Base-by-base conservation (phyloP, 2,329 filamentous ascomycete genomes). In the Alternaria brassicicola region DNA sequence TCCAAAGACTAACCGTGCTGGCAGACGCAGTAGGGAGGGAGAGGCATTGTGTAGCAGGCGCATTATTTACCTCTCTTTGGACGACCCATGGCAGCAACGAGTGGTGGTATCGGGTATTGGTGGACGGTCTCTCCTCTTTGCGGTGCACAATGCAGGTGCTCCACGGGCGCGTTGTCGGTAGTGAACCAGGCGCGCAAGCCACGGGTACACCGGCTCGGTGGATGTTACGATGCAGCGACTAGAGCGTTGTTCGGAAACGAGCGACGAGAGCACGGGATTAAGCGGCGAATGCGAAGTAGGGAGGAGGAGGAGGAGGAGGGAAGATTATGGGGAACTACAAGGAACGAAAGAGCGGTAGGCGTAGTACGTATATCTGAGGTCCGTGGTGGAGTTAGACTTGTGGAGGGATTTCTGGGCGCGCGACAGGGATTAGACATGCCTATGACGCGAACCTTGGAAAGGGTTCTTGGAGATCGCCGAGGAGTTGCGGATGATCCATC, bases 1-100 rank as follows among this genome's bases (percentile, higher is more conserved):
- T 30, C 26, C 38, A 42, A 38, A 35, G 19, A 50, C 54, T 57
- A 58, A 46, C 47, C 49, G 39, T 43, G 38, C 31, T 52, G 45
- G 38, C 31, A 50, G 45, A n/a, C 28, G 33, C 17, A 55, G 45
- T 48, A 57, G 62, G 45, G 52, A 50, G 43, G 52, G 19, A n/a
- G 49, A 57, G 26, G 48, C 35, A 53, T 55, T 42, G 36, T 48
- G 55, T 33, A 19, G 46, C 23, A 55, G 55, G 46, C 33, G 59
- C 60, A 59, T 52, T 57, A 65, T 64, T 68, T 75, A 76, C 74
- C 74, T 75, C 74, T 72, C 56, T 74, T 75, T 25, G 74, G 63
- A 57, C 74, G 74, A 45, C 68, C 73, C 74, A 76, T 76, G 67
- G 63, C 31, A 56, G 65, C 64, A 51, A 64, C 61, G 47, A 57